These are phyloP conservation scores for Stentor roeselii DNA, from an alignment of 73 alveolate genomes.

Conservation along the genomic window DNA sequence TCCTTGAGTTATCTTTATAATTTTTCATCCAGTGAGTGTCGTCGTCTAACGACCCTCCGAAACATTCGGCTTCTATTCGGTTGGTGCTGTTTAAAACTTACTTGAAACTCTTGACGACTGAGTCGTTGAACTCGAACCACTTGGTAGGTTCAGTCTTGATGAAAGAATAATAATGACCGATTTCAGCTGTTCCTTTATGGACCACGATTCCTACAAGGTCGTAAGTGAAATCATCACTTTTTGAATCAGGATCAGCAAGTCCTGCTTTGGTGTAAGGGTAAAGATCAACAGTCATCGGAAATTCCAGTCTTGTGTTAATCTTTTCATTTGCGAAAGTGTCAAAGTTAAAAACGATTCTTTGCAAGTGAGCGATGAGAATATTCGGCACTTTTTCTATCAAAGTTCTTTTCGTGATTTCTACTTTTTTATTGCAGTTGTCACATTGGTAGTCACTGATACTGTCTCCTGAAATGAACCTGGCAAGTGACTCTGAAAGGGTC, in stretches of 20 bases:
- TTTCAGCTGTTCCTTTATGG: constrained; percentile 95
- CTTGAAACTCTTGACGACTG: constrained; percentile 53
- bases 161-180: constrained; percentile 89
- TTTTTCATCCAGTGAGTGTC: constrained; percentile 52
- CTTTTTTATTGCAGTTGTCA: constrained; percentile 88
- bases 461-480: constrained; percentile 80
- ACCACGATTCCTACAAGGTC: constrained; percentile 90
- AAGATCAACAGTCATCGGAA: constrained; percentile 89
- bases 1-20: constrained; percentile 61
- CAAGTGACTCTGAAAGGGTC: constrained; percentile 79
- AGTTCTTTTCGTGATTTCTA: constrained; percentile 81
- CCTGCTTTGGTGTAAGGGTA: constrained; percentile 75
- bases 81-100: constrained; percentile 22
- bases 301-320: constrained; percentile 91
- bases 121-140: constrained; percentile 92
- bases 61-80: constrained; percentile 64
- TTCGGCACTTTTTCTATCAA: constrained; percentile 89
- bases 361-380: constrained; percentile 87
- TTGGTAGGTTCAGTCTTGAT: constrained; percentile 60
- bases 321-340: constrained; percentile 91
- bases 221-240: constrained; percentile 33
- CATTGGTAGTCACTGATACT: constrained; percentile 90
- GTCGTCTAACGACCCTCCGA: constrained; percentile 83
- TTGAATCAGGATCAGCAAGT: constrained; percentile 46
- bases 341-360: constrained; percentile 91